These are phyloP conservation scores for Yamadazyma olivae DNA, from an alignment of 805 yeast species.

Conservation along the genomic window DNA sequence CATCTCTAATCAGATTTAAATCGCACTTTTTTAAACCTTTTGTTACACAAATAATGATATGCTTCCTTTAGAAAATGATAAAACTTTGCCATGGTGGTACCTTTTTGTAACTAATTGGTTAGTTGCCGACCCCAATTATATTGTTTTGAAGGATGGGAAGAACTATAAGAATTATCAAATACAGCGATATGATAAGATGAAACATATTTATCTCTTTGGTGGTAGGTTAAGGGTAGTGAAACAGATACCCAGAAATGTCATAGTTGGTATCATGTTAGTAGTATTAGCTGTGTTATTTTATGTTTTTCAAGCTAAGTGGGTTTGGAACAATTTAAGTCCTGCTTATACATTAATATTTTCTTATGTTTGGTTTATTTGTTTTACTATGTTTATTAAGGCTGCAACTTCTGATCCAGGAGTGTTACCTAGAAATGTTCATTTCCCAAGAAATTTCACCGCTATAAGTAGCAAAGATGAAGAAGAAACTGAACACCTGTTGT, in stretches of 20 bases:
- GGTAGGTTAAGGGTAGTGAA: conserved; percentile 55
- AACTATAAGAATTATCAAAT: conserved; percentile 37
- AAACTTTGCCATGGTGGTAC: too few species aligned
- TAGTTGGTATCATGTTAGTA: conserved; percentile 31
- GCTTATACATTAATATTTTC: conserved; percentile 53
- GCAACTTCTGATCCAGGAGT: conserved; percentile 68
- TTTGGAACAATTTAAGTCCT: conserved; percentile 56
- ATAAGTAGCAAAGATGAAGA: neutral
- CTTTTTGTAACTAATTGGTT: conserved; percentile 25
- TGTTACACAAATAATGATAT: too few species aligned
- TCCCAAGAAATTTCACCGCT: conserved; percentile 21
- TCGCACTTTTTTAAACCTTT: too few species aligned
- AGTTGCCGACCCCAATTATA: conserved; percentile 22
- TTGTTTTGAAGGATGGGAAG: conserved; percentile 4
- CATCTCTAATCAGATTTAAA: too few species aligned
- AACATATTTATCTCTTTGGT: conserved; percentile 56
- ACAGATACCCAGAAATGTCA: conserved; percentile 36
- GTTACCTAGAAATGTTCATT: conserved; percentile 64
- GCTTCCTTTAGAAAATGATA: too few species aligned
- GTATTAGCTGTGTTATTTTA: conserved; percentile 54
- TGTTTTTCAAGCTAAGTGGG: conserved; percentile 45
- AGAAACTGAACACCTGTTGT: neutral
- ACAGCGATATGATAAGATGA: conserved; percentile 28
- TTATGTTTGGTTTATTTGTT: conserved; percentile 54
- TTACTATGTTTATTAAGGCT: conserved; percentile 49